phyloP scores from a whole-genome alignment of 140 eudicot genomes.

The Bidens hawaiensis region DNA sequence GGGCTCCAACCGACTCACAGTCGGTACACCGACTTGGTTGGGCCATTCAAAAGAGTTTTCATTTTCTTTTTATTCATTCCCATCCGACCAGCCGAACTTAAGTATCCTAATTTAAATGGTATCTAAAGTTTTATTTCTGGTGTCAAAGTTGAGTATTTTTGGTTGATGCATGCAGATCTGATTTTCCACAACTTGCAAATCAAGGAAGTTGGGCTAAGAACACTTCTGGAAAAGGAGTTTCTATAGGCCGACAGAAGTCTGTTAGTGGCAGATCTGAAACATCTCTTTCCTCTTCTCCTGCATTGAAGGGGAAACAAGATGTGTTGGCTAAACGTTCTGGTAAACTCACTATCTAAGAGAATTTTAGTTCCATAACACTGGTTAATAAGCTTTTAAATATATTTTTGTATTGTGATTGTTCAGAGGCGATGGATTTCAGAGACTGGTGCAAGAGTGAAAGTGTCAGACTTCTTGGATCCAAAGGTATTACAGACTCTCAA shows the following conservation, averaged over 20 bases:
- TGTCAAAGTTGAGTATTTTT: background rate
- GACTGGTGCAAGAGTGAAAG: conserved; percentile 94
- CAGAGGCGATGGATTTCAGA: conserved; percentile 92
- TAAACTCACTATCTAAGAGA: conserved; percentile 14
- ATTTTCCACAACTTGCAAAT: conserved; percentile 70
- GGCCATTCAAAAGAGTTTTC: too few relatives aligned
- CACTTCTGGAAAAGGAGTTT: conserved; percentile 51
- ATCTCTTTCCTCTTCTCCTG: conserved; percentile 43
- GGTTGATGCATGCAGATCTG: conserved; percentile 43
- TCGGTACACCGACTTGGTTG: too few relatives aligned
- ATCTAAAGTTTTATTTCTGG: too few relatives aligned
- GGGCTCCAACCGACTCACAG: too few relatives aligned
- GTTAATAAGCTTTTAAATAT: background rate
- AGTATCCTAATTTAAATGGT: too few relatives aligned
- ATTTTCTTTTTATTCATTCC: too few relatives aligned
- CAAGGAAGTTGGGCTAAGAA: conserved; percentile 64
- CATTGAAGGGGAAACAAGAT: conserved; percentile 55
- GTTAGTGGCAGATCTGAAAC: conserved; percentile 41
- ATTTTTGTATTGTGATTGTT: conserved; percentile 5
- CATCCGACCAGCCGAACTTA: too few relatives aligned
- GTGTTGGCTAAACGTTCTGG: conserved; percentile 62
- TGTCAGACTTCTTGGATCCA: conserved; percentile 67
- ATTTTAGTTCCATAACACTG: background rate
- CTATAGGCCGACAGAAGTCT: conserved; percentile 54
- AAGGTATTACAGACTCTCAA: conserved; percentile 43